Evolutionary conservation across 345 rosid genomes (phyloP), one percentile per base, ranked within the genome.

Genomic region (Reutealis trisperma): DNA sequence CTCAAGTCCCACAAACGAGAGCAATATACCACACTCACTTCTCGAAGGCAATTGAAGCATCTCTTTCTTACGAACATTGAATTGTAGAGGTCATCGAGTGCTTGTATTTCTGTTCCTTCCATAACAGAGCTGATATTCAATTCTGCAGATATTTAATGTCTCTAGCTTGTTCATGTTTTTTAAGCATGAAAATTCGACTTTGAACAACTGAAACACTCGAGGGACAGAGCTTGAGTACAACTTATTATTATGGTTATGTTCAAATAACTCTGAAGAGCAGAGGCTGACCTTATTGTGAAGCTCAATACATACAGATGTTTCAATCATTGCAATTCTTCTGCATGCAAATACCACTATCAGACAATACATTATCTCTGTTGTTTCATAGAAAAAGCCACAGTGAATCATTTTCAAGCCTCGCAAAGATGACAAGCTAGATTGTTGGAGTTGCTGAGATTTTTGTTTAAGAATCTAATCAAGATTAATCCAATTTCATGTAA

Each of bases 291-390:
- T 24, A 68, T 68, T 67, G 70, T 67, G 70, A 67, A 19, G 70
- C 70, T 47, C 59, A 68, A 27, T 4, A 68, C 59, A 27, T 52
- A 52, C 44, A 78, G 57, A 42, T 67, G 61, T 19, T 67, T 21
- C 77, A 75, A 47, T 4, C 70, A 21, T 49, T 54, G 51, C 71
- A 82, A n/a, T 67, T 82, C 85, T 24, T 78, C 82, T 3, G 49
- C 25, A 73, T 62, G 71, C 7, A 25, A n/a, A n/a, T 77, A 44
- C 15, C 4, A n/a, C 71, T 69, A 11, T 47, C 51, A 30, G 27
- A 62, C 7, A 68, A 41, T 16, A 80, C 8, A 18, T 25, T 79
- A 21, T 63, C 78, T 25, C 63, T 14, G 16, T 34, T 22, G 19
- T 24, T 21, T 4, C 24, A 11, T 41, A 67, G 70, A 19, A 18